Evolutionary conservation across 2,329 filamentous ascomycete species (phyloP).

Genomic region (Curvularia sp.): DNA sequence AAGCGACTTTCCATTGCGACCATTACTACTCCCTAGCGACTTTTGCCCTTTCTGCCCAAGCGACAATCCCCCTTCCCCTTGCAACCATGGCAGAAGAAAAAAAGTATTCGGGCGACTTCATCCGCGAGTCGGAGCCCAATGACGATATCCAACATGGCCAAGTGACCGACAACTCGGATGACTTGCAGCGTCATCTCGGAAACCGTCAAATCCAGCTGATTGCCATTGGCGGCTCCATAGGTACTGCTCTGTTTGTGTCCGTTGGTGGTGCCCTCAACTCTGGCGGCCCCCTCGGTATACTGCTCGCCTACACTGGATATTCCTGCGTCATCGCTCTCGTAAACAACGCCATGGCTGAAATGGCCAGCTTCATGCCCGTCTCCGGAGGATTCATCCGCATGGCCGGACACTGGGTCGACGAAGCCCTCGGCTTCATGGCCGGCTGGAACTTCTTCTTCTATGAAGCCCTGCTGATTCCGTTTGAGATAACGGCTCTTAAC

Average conservation of each 20-base stretch:
- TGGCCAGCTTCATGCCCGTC: constrained; percentile 69
- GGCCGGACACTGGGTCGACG: constrained; percentile 70
- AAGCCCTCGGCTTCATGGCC: constrained; percentile 66
- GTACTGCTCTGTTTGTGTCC: constrained; percentile 64
- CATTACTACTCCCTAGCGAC: constrained; percentile 18
- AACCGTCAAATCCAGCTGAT: constrained; percentile 54
- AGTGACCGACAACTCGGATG: constrained; percentile 46
- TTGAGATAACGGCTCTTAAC: constrained; percentile 59
- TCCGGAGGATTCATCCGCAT: constrained; percentile 70
- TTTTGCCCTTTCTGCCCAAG: constrained; percentile 16
- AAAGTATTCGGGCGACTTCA: constrained; percentile 43
- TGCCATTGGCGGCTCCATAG: constrained; percentile 53
- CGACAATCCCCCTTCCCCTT: constrained; percentile 20
- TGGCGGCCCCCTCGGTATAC: constrained; percentile 61
- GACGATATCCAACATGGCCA: constrained; percentile 41
- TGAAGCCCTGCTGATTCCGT: constrained; percentile 60
- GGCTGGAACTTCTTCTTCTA: constrained; percentile 63
- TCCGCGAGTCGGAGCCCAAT: constrained; percentile 33
- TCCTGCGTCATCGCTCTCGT: constrained; percentile 64
- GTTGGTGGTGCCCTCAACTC: constrained; percentile 64
- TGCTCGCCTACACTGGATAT: constrained; percentile 67
- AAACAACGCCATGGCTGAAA: constrained; percentile 72
- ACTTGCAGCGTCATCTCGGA: constrained; percentile 50
- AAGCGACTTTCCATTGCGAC: constrained; percentile 27
- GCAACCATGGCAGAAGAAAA: constrained; percentile 44